Conservation (phyloP, 1,284 basidiomycete species). For the Caloboletus firmus region DNA sequence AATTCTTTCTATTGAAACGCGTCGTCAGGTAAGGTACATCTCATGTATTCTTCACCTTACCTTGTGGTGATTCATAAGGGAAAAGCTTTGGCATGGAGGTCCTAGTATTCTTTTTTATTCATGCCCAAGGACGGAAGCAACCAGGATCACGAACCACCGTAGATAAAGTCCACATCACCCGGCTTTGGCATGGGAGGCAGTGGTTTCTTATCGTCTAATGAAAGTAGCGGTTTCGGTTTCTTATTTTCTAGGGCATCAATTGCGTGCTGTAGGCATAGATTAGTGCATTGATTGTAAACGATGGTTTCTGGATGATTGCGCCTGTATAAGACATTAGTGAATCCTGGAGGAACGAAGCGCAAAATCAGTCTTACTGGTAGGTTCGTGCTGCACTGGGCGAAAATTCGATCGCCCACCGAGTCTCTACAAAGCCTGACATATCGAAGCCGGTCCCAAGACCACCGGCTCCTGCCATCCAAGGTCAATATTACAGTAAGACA, state of each 20-base stretch:
- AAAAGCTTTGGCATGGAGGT: constrained; percentile 72
- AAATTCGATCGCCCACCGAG: constrained; percentile 66
- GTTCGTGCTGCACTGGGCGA: constrained; percentile 60
- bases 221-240: constrained; percentile 38
- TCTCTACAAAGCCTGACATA: constrained; percentile 56
- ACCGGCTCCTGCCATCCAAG: constrained; percentile 53
- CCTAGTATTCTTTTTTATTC: constrained; percentile 39
- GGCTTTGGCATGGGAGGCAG: constrained; percentile 53
- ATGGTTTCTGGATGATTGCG: constrained; percentile 54
- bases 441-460: constrained; percentile 67
- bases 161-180: constrained; percentile 67
- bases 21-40: background rate
- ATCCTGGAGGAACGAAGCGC: background rate
- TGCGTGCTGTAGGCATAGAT: constrained; percentile 56
- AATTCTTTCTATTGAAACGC: constrained; percentile 46
- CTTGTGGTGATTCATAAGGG: constrained; percentile 56
- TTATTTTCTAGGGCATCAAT: constrained; percentile 47
- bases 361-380: constrained; percentile 45
- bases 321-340: constrained; percentile 36
- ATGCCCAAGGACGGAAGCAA: background rate
- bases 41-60: constrained; percentile 34
- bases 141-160: constrained; percentile 50
- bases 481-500: constrained; percentile 9
- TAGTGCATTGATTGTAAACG: constrained; percentile 66
- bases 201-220: constrained; percentile 37